These are phyloP conservation scores for Diaporthe nobilis DNA, from an alignment of 2,329 filamentous ascomycete species.

Conservation along the genomic window DNA sequence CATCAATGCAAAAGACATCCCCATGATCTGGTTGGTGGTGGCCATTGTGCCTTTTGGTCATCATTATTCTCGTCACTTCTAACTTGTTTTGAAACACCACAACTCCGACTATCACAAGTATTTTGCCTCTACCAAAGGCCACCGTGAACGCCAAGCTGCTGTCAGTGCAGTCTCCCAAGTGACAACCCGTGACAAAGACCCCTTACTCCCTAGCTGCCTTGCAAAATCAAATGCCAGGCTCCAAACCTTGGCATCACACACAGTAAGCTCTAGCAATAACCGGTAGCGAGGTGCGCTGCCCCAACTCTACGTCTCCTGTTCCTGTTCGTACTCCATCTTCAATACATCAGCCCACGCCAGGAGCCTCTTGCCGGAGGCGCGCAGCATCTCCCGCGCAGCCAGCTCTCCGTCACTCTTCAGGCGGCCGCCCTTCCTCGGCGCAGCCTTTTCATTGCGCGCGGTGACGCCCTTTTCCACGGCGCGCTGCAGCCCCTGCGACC, in stretches of 20 bases:
- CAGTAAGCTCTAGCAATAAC: not conserved
- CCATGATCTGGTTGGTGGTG: not conserved
- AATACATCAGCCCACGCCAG: constrained; percentile 30
- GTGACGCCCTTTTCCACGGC: constrained; percentile 63
- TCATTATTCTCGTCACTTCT: not conserved
- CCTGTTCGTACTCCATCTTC: constrained; percentile 24
- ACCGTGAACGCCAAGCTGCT: constrained; percentile 25
- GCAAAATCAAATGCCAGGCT: not conserved
- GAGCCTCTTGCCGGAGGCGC: constrained; percentile 36
- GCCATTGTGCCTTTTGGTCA: not conserved
- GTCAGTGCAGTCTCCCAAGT: not conserved
- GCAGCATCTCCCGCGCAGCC: constrained; percentile 37
- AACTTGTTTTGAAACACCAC: constrained; percentile 2
- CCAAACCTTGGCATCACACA: not conserved
- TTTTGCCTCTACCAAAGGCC: not conserved
- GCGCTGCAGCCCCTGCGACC: constrained; percentile 53
- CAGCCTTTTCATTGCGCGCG: constrained; percentile 64
- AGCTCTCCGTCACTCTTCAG: constrained; percentile 44
- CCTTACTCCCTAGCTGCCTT: not conserved
- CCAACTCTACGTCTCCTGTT: not conserved
- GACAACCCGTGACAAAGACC: not conserved
- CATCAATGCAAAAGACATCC: not conserved
- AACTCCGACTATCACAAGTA: constrained; percentile 16
- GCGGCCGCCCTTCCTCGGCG: constrained; percentile 54
- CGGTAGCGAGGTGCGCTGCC: not conserved